Base-by-base conservation (phyloP, 2,329 filamentous ascomycete genomes). In the Nigrospora oryzae region DNA sequence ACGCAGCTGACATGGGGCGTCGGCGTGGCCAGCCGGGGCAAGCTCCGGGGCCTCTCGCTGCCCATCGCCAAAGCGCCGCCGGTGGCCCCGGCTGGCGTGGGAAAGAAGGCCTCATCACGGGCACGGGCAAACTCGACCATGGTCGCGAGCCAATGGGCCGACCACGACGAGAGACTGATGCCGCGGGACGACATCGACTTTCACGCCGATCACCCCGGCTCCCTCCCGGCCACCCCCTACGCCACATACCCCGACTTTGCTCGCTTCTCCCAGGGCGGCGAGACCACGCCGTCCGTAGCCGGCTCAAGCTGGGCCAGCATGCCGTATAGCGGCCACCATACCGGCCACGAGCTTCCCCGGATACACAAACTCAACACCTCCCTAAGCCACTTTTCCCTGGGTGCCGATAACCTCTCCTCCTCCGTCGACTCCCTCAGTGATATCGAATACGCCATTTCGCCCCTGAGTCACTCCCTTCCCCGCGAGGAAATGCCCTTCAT, bases 1-100 rank as follows among this genome's bases (percentile, higher is more conserved):
- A 97, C 91, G 14, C 90, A 91, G 56, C 75, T 97, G 66, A 97
- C 91, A 39, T 97, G 91, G 91, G 89, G 89, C 36, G 88, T 96
- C 40, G 91, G 91, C 42, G 91, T 97, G 47, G 91, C 91, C 46
- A 96, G 90, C 67, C 83, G 91, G 58, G 91, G 91, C 61, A 97
- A 97, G 72, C 81, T 97, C 51, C 81, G 91, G 50, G 91, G 91
- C 35, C 74, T 96, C 54, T 90, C 90, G 46, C 71, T 95, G 46
- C 80, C 80, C 47, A 75, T 84, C 50, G 80, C 79, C 45, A 81
- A 81, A 60, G 67, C 76, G 11, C 73, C 76, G 17, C 76, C 77
- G 0, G 75, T 78, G 54, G 63, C 70, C 37, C 68, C 65, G 14
- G 35, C 23, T 7, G 23, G 35, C 41, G 63, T 69, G 45, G 57